phyloP scores from a whole-genome alignment of 1,139 yeast species.

The Suhomyces ambrosiae region DNA sequence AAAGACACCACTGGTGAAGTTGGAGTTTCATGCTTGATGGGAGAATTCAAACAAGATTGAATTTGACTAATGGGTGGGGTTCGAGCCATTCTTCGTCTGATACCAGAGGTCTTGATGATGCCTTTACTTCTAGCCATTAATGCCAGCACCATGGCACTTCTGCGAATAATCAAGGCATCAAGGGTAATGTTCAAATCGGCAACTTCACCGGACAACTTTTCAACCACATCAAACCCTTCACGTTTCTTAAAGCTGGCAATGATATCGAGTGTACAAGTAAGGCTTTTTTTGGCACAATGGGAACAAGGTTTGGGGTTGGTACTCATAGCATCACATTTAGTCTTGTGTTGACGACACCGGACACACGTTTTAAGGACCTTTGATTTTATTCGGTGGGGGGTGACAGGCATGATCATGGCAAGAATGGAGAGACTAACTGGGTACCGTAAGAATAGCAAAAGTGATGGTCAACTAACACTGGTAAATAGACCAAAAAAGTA shows the following conservation, averaged over 20 bases:
- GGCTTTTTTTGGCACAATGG: slow-evolving; percentile 53
- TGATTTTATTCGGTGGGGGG: slow-evolving; percentile 25
- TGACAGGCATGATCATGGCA: slow-evolving; percentile 23
- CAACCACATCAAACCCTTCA: slow-evolving; percentile 31
- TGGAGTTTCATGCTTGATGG: slow-evolving; percentile 4
- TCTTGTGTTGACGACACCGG: slow-evolving; percentile 65
- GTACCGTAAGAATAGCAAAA: not conserved
- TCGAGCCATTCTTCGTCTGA: slow-evolving; percentile 5
- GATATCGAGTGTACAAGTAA: slow-evolving; percentile 52
- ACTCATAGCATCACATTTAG: slow-evolving; percentile 58
- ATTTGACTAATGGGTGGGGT: slow-evolving; percentile 25
- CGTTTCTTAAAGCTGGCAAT: slow-evolving; percentile 32
- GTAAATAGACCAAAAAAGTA: no score
- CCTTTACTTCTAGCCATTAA: slow-evolving; percentile 24
- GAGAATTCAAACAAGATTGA: slow-evolving; percentile 32
- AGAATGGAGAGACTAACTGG: slow-evolving; percentile 1
- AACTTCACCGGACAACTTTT: slow-evolving; percentile 36
- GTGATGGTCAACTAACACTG: no score
- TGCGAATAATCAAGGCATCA: slow-evolving; percentile 28
- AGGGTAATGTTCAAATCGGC: slow-evolving; percentile 28
- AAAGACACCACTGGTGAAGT: not conserved
- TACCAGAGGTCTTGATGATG: slow-evolving; percentile 10
- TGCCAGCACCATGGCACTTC: slow-evolving; percentile 27
- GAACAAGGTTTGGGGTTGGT: slow-evolving; percentile 60
- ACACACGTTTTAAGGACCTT: slow-evolving; percentile 56